Base-by-base conservation (phyloP, 2,329 filamentous ascomycete species). In the Hymenoscyphus fraxineus region DNA sequence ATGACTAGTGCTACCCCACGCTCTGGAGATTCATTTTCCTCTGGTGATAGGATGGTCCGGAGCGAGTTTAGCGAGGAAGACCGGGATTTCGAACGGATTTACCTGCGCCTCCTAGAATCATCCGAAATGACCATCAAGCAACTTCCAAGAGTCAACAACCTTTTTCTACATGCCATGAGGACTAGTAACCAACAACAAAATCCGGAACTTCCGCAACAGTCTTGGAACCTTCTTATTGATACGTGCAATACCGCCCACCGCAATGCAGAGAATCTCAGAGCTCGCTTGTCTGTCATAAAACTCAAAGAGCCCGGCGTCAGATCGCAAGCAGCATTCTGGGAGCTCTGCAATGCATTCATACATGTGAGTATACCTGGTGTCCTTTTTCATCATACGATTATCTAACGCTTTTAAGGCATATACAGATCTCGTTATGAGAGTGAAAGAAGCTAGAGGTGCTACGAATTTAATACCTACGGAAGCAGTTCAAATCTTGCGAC, bases 221-320 rank as follows among this genome's bases (percentile, higher is more conserved):
- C 87, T 62, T 93, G 91, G 88, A 88, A 83, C 62, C 80, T 82
- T 1, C 82, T 96, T 57, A 87, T 94, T 61, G 82, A 86, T 58
- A 90, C 89, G 73, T 93, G 90, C 73, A 85, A 84, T 55, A 80
- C 85, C 13, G 87, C 90, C 19, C 83, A 93, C 54, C 85, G 90
- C 64, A 88, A 91, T 70, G 91, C 91, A 1, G 88, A 93, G 72
- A 82, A 85, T 12, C 81, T 97, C 35, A 89, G 90, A 72, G 81
- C 81, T 47, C 85, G 89, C n/a, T 79, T 97, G 12, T 91, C 88
- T 3, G 83, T 84, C 58, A 91, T 97, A 80, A 93, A 93, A 75
- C 81, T 96, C 12, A 95, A 94, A 74, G 93, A 97, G 71, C 90
- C 91, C 7, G 88, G 87, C 12, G 84, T 91, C 60, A 84, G 92